Base-by-base conservation (phyloP, 2,329 filamentous ascomycete genomes). In the Phialocephala subalpina region DNA sequence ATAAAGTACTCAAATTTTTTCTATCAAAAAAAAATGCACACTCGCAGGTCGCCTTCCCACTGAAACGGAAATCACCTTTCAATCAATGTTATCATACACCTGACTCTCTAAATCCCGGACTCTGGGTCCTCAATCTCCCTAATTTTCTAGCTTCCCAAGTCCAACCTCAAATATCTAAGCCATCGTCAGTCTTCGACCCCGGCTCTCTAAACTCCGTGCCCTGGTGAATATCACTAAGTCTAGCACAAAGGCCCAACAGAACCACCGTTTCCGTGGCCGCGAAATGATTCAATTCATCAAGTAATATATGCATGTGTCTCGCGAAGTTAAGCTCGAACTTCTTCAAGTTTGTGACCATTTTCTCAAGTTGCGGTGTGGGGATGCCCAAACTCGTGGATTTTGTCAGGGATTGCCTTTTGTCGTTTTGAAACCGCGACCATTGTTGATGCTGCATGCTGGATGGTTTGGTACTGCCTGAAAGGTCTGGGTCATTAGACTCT, bases 241-340 rank as follows among this genome's bases (percentile, higher is more conserved):
- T 82, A 14, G 93, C 93, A 76, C 93, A 97, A 16, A 99, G 83
- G 70, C 94, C 95, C 68, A 98, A 81, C 70, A 99, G 84, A 22
- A 97, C 96, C 3, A 97, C 95, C 45, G 96, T 98, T 82, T 99
- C 96, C 0, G 96, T 98, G 0, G 96, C 96, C 2, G 96, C 96
- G 73, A 97, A 97, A 79, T 98, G 97, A 74, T 99, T 98, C 69
- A 99, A 84, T 67, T 93, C 95, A 77, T 98, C 96, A 42, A 98
- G 88, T 73, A 99, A 80, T 71, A 98, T 97, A 81, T 97, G 94
- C 73, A 99, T 80, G 79, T 98, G 95, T 57, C 94, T 84, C 64
- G 91, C 92, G 77, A 99, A 99, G 76, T 97, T 97, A 70, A 90
- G 89, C 78, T 99, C 96, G 82, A 97, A 98, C 80, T 95, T 94